Percentiles rank a stretch among this genome's conserved stretches.
These are phyloP conservation scores for Stagonosporopsis chrysanthemi DNA, from an alignment of 2,329 filamentous ascomycete genomes.

Conservation along the genomic window DNA sequence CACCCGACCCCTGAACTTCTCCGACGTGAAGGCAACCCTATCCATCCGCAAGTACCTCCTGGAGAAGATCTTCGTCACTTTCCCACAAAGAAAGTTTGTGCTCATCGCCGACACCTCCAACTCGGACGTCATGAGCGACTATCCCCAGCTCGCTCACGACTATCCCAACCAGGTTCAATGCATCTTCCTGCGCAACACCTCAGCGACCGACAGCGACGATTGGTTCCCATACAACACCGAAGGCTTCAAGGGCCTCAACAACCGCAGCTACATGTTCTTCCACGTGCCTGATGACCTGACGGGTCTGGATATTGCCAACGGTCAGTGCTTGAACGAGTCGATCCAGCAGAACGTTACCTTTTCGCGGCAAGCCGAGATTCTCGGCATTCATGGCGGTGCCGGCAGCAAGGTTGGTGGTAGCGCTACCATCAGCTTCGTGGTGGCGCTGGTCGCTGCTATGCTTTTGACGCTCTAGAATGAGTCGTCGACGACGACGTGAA, in stretches of 20 bases:
- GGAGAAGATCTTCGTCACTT: slow-evolving; percentile 76
- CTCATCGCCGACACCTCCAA: slow-evolving; percentile 80
- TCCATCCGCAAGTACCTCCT: slow-evolving; percentile 74
- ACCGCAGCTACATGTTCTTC: slow-evolving; percentile 82
- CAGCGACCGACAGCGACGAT: slow-evolving; percentile 70
- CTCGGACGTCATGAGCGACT: slow-evolving; percentile 75
- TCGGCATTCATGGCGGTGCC: slow-evolving; percentile 46
- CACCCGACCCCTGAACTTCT: slow-evolving; percentile 77
- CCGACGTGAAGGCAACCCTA: slow-evolving; percentile 74
- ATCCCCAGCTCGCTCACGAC: slow-evolving; percentile 66
- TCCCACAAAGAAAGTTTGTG: slow-evolving; percentile 76
- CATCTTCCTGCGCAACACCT: slow-evolving; percentile 79
- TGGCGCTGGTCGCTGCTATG: slow-evolving; percentile 43
- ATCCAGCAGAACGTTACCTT: slow-evolving; percentile 77
- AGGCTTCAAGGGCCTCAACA: slow-evolving; percentile 72
- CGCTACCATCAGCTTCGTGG: slow-evolving; percentile 43
- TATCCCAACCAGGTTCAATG: slow-evolving; percentile 77
- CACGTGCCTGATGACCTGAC: slow-evolving; percentile 72
- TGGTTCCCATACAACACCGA: slow-evolving; percentile 78
- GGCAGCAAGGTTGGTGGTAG: slow-evolving; percentile 35
- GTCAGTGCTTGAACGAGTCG: slow-evolving; percentile 70
- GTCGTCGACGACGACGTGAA: background rate
- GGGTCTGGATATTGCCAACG: slow-evolving; percentile 70
- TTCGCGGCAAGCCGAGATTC: slow-evolving; percentile 48
- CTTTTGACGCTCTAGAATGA: slow-evolving; percentile 34